phyloP scores from a whole-genome alignment of 2,329 filamentous ascomycete species.

The Ophiostoma tasmaniense region DNA sequence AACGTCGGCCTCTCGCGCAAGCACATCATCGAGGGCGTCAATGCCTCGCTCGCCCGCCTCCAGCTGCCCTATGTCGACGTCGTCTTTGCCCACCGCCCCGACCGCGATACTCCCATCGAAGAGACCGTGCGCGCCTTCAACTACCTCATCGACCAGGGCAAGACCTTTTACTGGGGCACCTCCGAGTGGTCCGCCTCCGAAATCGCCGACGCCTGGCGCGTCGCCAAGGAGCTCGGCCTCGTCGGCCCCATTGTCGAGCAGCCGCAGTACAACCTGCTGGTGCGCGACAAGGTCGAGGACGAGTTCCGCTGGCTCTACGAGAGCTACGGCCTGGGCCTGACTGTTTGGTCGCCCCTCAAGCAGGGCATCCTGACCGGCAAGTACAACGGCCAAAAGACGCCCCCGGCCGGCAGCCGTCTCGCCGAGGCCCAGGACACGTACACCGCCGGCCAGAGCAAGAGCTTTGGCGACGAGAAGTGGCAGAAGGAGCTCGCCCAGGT shows the following conservation, averaged over 20 bases:
- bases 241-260: constrained; percentile 59
- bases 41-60: constrained; percentile 48
- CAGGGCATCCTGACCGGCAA: constrained; percentile 53
- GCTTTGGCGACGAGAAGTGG: constrained; percentile 45
- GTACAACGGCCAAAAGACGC: constrained; percentile 44
- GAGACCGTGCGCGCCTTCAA: constrained; percentile 65
- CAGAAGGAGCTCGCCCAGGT: constrained; percentile 12
- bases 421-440: constrained; percentile 48
- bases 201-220: constrained; percentile 54
- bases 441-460: constrained; percentile 34
- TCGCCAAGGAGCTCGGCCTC: constrained; percentile 50
- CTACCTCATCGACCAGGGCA: constrained; percentile 57
- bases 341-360: constrained; percentile 45
- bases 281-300: constrained; percentile 49
- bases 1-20: constrained; percentile 53
- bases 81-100: constrained; percentile 61
- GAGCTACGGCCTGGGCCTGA: constrained; percentile 48
- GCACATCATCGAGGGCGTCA: constrained; percentile 52
- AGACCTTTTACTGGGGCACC: constrained; percentile 65
- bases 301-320: constrained; percentile 51
- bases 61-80: constrained; percentile 56
- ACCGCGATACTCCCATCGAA: constrained; percentile 60
- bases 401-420: constrained; percentile 43
- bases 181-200: constrained; percentile 63
- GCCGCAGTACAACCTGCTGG: constrained; percentile 58